Base-by-base conservation (phyloP, 176 grass and related monocot genomes). In the Areca catechu region DNA sequence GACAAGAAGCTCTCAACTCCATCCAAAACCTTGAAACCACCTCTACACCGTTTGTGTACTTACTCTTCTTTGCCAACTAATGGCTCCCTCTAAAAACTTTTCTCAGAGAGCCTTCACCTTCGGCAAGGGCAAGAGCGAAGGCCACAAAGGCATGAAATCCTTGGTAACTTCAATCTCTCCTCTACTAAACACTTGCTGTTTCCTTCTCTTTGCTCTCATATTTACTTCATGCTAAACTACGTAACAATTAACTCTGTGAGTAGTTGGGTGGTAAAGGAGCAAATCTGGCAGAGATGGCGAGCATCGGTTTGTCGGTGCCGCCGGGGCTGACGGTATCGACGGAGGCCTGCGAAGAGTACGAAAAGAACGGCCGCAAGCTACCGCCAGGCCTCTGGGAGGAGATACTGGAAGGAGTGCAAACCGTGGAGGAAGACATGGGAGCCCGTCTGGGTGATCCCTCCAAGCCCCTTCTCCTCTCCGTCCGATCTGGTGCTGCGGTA, bases 111-210 rank as follows among this genome's bases (percentile, higher is more conserved):
- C 93, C 56, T 99, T 83, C 78, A 76, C 72, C 63, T 99, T 99
- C 80, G 94, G 94, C 73, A 99, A 99, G 84, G 87, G 81, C 80
- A 99, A 86, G 84, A 93, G 86, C 62, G 94, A 99, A 67, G 94
- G 94, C 51, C 75, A 99, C 84, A 93, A 89, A 74, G 54, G 4
- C 63, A 99, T 99, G 94, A 99, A 99, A 62, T 64, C 81, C 3
- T 82, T 99, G 88, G 93, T 97, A 23, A 90, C 12, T 24, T 54
- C 18, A 63, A 20, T 28, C 51, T 54, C 9, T 21, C 2, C 16
- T 54, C 22, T 4, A 25, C 16, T 5, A 19, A 15, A 21, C 15
- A 17, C 17, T 16, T 57, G 19, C 10, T 17, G 14, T 0, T 69
- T 4, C 1, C 5, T 43, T 15, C 18, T 56, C 3, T 21, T 56